Conservation (phyloP, 192 early-diverging fungal genomes). For the Coemansia sp. region DNA sequence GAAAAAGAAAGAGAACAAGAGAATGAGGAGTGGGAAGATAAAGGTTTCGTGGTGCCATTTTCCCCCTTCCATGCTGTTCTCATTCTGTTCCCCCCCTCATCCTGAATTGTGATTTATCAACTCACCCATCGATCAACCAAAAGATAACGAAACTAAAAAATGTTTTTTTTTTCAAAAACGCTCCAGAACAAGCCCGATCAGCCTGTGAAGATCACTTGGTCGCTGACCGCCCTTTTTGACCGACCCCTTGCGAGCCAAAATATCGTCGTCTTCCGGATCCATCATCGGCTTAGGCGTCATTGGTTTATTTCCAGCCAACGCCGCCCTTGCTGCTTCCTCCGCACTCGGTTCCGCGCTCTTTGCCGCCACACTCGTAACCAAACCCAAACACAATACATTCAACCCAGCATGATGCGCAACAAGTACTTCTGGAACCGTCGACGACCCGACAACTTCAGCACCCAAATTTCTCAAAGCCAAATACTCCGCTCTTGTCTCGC, state of each 20-base stretch:
- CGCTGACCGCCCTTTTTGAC: constrained; percentile 51
- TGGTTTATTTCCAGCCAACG: constrained; percentile 21
- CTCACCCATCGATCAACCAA: no score
- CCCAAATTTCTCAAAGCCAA: constrained; percentile 66
- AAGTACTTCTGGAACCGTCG: constrained; percentile 85
- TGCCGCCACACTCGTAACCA: constrained; percentile 76
- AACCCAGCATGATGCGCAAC: constrained; percentile 84
- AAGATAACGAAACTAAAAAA: neutral
- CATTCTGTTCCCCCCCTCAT: no score
- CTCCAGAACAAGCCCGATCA: constrained; percentile 35
- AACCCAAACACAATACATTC: constrained; percentile 71
- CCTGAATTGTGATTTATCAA: no score
- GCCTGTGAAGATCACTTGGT: constrained; percentile 33
- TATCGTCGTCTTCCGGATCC: constrained; percentile 31
- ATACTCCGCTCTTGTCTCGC: constrained; percentile 85
- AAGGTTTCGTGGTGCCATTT: neutral
- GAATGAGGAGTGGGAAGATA: neutral
- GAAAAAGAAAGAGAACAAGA: neutral
- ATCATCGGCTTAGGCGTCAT: constrained; percentile 7
- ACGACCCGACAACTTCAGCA: constrained; percentile 87
- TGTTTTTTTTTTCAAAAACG: constrained; percentile 10
- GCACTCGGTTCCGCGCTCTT: constrained; percentile 34
- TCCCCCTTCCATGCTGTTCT: no score
- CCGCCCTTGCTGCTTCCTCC: constrained; percentile 33
- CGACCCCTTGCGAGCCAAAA: constrained; percentile 31